phyloP scores from a whole-genome alignment of 805 yeast species.

The Metschnikowia orientalis region DNA sequence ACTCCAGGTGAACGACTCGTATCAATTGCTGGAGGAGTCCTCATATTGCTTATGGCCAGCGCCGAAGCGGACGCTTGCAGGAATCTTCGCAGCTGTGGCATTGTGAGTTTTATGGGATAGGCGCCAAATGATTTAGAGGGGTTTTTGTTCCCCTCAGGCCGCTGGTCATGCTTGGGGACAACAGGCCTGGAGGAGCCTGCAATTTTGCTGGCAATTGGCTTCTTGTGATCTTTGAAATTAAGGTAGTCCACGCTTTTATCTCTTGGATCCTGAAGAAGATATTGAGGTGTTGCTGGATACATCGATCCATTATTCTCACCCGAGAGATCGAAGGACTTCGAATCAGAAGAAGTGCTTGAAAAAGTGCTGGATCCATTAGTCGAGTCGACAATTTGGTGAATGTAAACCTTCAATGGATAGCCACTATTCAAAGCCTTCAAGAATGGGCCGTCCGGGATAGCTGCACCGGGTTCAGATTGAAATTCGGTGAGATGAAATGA shows the following conservation, averaged over 20 bases:
- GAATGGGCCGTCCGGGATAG: conserved; percentile 48
- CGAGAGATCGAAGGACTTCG: conserved; percentile 49
- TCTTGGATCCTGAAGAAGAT: conserved; percentile 44
- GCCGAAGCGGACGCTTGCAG: conserved; percentile 6
- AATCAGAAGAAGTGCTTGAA: conserved; percentile 50
- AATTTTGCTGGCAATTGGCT: neutral
- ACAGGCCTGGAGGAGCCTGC: no score
- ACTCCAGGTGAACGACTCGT: conserved; percentile 35
- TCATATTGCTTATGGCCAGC: conserved; percentile 4
- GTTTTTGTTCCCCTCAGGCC: no score
- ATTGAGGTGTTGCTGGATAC: conserved; percentile 68
- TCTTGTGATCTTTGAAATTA: conserved; percentile 48
- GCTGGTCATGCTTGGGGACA: no score
- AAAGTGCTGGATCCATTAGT: conserved; percentile 32
- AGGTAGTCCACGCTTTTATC: conserved; percentile 48
- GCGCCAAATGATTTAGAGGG: neutral
- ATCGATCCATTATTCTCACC: conserved; percentile 36
- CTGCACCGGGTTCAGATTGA: conserved; percentile 53
- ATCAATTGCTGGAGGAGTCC: conserved; percentile 15
- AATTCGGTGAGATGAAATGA: conserved; percentile 66
- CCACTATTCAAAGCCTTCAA: conserved; percentile 31
- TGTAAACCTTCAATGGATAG: conserved; percentile 31
- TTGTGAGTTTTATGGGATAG: conserved; percentile 12
- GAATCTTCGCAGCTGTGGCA: conserved; percentile 15
- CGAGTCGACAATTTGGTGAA: conserved; percentile 31